Evolutionary conservation across 331 rosid genomes (phyloP), one percentile per base, ranked within the genome.

Genomic region (Pyrus hybrid): DNA sequence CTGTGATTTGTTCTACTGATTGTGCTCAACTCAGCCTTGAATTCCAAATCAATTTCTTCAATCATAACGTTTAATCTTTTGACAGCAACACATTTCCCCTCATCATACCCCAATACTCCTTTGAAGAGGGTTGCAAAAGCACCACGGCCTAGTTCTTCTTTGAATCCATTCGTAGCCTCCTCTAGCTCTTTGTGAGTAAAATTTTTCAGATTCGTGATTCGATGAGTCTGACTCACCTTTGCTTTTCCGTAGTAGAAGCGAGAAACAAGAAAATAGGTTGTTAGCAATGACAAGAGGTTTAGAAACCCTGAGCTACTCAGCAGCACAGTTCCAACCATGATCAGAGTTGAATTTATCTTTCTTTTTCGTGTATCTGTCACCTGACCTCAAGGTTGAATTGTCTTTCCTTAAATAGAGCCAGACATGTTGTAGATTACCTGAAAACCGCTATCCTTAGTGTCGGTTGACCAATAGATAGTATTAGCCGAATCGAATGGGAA

Each of bases 141-240:
- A 45, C 75, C 65, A 41, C 64, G 51, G 75, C 75, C 75, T 30
- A 71, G 75, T 32, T 71, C 53, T 71, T 71, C 75, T n/a, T 71
- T 54, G 75, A 71, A 71, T 26, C 26, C 66, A 56, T 56, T 35
- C 1, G 75, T 71, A 21, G 53, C 75, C 35, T 21, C 32, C 13
- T 56, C 61, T n/a, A 71, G n/a, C 53, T 71, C 66, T 26, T 21
- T 49, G 35, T 32, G 58, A 71, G 54, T n/a, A 20, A 71, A 71
- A 21, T 0, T 71, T 60, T 6, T 62, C 51, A 78, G 43, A 20
- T 72, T 78, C 68, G 41, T 66, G 9, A 56, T 29, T 37, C 1
- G 51, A 25, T 8, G 17, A 33, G 10, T 28, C 14, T 64, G 77
- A 72, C 43, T 1, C 2, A 3, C 73, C 73, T 33, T 7, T 51